A percentile compares a stretch with the other conserved stretches of the same genome.
These are phyloP conservation scores for Polytrichum formosum DNA, from an alignment of 225 moss, liverwort and hornwort species.

Conservation along the genomic window DNA sequence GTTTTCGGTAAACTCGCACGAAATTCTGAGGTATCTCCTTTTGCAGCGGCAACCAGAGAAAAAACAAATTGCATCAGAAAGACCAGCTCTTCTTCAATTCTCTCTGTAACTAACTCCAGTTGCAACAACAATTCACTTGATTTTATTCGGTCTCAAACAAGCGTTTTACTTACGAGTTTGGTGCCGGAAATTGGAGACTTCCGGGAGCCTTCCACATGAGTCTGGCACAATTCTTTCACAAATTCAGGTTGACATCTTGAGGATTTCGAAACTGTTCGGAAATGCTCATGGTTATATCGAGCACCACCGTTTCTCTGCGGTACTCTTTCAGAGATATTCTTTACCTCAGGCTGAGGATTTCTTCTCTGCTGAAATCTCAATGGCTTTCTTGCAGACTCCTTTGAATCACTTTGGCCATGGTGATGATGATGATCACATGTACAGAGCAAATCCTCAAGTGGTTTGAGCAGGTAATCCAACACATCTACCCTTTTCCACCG, in stretches of 20 bases:
- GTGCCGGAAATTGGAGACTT: too few species aligned
- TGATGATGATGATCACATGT: neutral
- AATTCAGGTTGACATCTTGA: neutral
- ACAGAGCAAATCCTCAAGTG: neutral
- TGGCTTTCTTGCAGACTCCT: too few species aligned
- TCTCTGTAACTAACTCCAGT: too few species aligned
- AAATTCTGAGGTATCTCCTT: neutral
- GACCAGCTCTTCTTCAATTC: too few species aligned
- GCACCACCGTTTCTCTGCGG: neutral
- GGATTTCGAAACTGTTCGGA: neutral
- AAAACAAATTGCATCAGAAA: neutral
- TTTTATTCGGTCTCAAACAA: too few species aligned
- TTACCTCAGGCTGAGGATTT: neutral
- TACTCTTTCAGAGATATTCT: neutral
- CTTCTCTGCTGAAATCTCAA: too few species aligned
- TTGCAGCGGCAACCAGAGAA: neutral
- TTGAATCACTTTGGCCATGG: too few species aligned
- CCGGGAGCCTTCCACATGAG: too few species aligned
- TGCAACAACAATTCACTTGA: too few species aligned
- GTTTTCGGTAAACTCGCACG: neutral
- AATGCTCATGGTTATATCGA: neutral
- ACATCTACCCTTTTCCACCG: conserved; percentile 1
- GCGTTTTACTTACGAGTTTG: too few species aligned
- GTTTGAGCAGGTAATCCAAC: conserved; percentile 6
- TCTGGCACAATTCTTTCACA: neutral